phyloP scores from a whole-genome alignment of 2,329 filamentous ascomycete genomes.

The Trichoderma koningii region DNA sequence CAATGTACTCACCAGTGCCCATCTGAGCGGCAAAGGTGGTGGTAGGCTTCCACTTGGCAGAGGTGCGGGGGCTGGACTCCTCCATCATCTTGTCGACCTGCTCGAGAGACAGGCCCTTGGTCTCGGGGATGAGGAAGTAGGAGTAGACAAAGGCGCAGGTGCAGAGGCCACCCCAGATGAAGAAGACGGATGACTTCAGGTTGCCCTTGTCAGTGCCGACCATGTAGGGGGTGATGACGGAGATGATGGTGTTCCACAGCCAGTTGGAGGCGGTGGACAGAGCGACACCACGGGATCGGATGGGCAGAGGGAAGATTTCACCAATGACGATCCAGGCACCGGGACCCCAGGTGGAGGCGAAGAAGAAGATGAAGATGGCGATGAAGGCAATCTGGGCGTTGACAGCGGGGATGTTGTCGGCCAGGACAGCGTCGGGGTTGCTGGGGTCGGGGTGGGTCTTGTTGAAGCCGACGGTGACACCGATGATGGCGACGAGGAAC shows the following conservation, averaged over 20 bases:
- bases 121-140: slow-evolving; percentile 74
- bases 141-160: slow-evolving; percentile 61
- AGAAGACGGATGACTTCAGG: slow-evolving; percentile 71
- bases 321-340: slow-evolving; percentile 81
- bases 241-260: slow-evolving; percentile 79
- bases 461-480: slow-evolving; percentile 62
- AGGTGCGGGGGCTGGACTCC: slow-evolving; percentile 76
- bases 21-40: slow-evolving; percentile 63
- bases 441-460: slow-evolving; percentile 50
- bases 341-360: slow-evolving; percentile 86
- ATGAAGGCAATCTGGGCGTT: slow-evolving; percentile 83
- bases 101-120: slow-evolving; percentile 75
- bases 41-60: slow-evolving; percentile 72
- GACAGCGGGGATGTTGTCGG: slow-evolving; percentile 59
- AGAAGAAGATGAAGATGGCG: slow-evolving; percentile 91
- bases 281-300: slow-evolving; percentile 83
- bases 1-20: slow-evolving; percentile 37
- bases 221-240: slow-evolving; percentile 74
- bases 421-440: slow-evolving; percentile 41
- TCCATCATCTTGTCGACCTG: slow-evolving; percentile 88
- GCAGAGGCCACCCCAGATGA: slow-evolving; percentile 73
- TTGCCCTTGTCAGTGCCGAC: slow-evolving; percentile 63
- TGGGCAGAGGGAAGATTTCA: slow-evolving; percentile 87
- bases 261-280: slow-evolving; percentile 88
- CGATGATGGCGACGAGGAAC: slow-evolving; percentile 80